Evolutionary conservation across 1,284 basidiomycete genomes (phyloP).

Genomic region (Ganoderma lucidum): DNA sequence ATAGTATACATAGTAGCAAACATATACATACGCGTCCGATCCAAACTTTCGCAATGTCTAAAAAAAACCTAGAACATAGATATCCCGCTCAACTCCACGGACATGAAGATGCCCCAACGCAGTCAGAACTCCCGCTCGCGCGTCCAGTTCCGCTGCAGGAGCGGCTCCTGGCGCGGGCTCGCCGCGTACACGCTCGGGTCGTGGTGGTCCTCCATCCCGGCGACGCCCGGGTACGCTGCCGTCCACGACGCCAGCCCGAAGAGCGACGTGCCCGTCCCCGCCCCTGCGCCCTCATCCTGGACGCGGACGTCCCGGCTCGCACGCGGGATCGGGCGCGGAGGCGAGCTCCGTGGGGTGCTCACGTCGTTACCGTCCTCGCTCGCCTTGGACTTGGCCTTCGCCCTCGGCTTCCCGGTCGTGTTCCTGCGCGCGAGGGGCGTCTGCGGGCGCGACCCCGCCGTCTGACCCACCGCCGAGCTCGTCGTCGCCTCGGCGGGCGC

Average conservation of each 20-base stretch:
- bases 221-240: constrained; percentile 38
- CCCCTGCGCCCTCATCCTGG: not conserved
- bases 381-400: not conserved
- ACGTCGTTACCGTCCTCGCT: constrained; percentile 12
- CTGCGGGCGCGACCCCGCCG: constrained; percentile 27
- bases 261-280: constrained; percentile 22
- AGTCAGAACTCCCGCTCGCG: constrained; percentile 31
- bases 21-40: constrained; percentile 1
- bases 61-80: not conserved
- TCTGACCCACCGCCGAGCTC: constrained; percentile 12
- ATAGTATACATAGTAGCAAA: constrained; percentile 30
- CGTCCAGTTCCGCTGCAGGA: constrained; percentile 32
- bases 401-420: too few relatives aligned
- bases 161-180: constrained; percentile 37
- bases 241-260: constrained; percentile 38
- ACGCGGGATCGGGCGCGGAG: constrained; percentile 32
- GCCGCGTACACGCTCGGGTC: constrained; percentile 22
- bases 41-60: constrained; percentile 14
- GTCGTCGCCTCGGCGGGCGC: constrained; percentile 18
- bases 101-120: too few relatives aligned
- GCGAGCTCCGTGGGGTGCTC: constrained; percentile 29
- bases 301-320: not conserved
- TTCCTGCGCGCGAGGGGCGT: constrained; percentile 23
- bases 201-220: constrained; percentile 16
- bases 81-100: not conserved